Base-by-base conservation (phyloP, 2,329 filamentous ascomycete genomes). In the Ambrosiella beaveri region DNA sequence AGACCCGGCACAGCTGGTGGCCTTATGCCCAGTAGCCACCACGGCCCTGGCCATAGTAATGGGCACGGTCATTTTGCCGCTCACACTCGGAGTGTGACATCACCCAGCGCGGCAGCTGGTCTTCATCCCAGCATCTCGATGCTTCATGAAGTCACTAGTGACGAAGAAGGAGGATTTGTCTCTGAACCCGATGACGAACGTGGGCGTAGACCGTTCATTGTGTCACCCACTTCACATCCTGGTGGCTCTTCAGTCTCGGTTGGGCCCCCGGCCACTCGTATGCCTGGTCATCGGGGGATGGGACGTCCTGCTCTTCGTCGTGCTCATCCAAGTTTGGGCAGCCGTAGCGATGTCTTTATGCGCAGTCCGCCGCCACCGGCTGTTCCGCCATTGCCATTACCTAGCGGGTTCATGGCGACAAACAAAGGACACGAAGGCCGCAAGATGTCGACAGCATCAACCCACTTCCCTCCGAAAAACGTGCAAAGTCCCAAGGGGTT, bases 21-120 rank as follows among this genome's bases (percentile, higher is more conserved):
- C 6, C 17, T 54, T 7, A 41, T 41, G 38, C 52, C 52, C 7
- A 51, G 47, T 19, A 45, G 5, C 17, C 79, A 78, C 2, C 73
- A 95, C 38, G 52, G 39, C 50, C 27, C 36, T 12, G 41, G 52
- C 6, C 44, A 56, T 9, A 45, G 58, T 17, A 58, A n/a, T 47
- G 12, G 50, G 9, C 19, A 51, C 35, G 52, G 56, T 8, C 52
- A 56, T 12, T 19, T 57, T 17, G 36, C 59, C 7, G 56, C 56
- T 17, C 90, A 95, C 66, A 78, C 81, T 5, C 82, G 91, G 15
- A 94, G 88, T 11, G 79, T 95, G 56, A 96, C 91, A 0, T 94
- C 88, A 0, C 90, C 91, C 0, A 80, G 80, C 7, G 74, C 77
- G 5, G 73, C 80, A 9, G 70, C 75, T 5, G 76, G 75, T 7